A percentile compares a stretch with the other conserved stretches of the same genome.
Evolutionary conservation across 768 basidiomycete species (phyloP).

Genomic region (Leucosporidium scottii): DNA sequence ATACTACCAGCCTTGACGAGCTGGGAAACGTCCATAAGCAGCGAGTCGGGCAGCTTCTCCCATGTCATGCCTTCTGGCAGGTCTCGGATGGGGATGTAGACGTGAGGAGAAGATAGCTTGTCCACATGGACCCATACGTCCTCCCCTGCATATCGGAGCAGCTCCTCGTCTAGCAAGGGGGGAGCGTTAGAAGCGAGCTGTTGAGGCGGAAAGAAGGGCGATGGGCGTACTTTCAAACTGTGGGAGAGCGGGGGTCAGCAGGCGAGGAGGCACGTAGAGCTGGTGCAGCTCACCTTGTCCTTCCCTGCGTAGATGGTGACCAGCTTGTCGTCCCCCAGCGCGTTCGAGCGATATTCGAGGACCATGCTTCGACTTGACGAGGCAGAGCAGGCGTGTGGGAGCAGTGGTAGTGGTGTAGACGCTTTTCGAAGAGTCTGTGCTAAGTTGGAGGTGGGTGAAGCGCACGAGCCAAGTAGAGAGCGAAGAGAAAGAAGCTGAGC

Average conservation of each 20-base stretch:
- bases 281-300: slow-evolving; percentile 87
- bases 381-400: neutral
- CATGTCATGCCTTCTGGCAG: slow-evolving; percentile 72
- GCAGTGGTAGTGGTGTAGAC: neutral
- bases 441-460: too few relatives aligned
- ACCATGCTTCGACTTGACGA: slow-evolving; percentile 47
- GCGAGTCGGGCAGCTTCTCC: slow-evolving; percentile 73
- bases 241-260: neutral
- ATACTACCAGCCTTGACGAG: slow-evolving; percentile 67
- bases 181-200: neutral
- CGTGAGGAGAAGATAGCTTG: slow-evolving; percentile 46
- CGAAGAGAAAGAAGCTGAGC: too few relatives aligned
- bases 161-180: slow-evolving; percentile 75
- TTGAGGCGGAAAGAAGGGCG: neutral
- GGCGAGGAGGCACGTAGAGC: too few relatives aligned
- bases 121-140: slow-evolving; percentile 85
- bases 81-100: slow-evolving; percentile 73
- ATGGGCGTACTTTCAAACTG: slow-evolving; percentile 25
- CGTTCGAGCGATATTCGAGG: slow-evolving; percentile 56
- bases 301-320: slow-evolving; percentile 48
- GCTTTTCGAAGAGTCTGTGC: too few relatives aligned
- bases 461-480: too few relatives aligned
- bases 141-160: slow-evolving; percentile 68
- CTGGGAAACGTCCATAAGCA: slow-evolving; percentile 82
- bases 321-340: slow-evolving; percentile 1